Conservation (phyloP, 2,329 filamentous ascomycete species). For the Pestalotiopsis sp. region DNA sequence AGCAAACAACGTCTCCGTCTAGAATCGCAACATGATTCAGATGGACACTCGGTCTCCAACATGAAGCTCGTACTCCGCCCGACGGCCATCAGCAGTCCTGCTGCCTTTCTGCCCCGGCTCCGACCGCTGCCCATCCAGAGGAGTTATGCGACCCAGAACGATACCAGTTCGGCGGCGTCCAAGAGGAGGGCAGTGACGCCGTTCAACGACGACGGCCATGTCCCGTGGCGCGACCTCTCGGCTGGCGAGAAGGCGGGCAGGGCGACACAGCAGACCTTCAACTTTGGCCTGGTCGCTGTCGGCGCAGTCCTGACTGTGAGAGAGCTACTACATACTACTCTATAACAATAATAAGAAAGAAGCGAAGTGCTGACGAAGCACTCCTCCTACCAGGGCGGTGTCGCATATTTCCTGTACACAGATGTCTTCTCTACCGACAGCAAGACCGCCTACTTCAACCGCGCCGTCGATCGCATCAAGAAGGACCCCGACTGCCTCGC, state of each 20-base stretch:
- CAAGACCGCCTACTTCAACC: conserved; percentile 87
- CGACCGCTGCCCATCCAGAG: conserved; percentile 44
- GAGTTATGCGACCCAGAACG: conserved; percentile 62
- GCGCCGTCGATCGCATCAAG: conserved; percentile 78
- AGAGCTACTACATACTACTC: neutral
- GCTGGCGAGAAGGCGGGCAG: conserved; percentile 77
- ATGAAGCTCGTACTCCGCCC: conserved; percentile 48
- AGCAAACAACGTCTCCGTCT: neutral
- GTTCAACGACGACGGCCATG: conserved; percentile 81
- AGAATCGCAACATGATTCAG: conserved; percentile 17
- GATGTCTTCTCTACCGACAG: conserved; percentile 86
- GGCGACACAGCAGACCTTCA: conserved; percentile 88
- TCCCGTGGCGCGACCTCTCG: conserved; percentile 80
- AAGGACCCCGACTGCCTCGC: conserved; percentile 71
- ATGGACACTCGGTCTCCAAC: conserved; percentile 40
- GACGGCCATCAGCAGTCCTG: conserved; percentile 37
- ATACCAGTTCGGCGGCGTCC: conserved; percentile 34
- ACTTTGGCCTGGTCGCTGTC: conserved; percentile 75
- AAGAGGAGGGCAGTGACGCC: conserved; percentile 75
- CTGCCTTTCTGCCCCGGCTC: conserved; percentile 25
- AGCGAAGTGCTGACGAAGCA: neutral
- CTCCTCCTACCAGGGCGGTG: conserved; percentile 63
- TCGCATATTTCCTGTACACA: conserved; percentile 76
- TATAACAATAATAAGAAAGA: neutral
- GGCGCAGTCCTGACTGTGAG: conserved; percentile 70